Conservation (phyloP, 2,329 filamentous ascomycete species). For the Diaporthe citri region DNA sequence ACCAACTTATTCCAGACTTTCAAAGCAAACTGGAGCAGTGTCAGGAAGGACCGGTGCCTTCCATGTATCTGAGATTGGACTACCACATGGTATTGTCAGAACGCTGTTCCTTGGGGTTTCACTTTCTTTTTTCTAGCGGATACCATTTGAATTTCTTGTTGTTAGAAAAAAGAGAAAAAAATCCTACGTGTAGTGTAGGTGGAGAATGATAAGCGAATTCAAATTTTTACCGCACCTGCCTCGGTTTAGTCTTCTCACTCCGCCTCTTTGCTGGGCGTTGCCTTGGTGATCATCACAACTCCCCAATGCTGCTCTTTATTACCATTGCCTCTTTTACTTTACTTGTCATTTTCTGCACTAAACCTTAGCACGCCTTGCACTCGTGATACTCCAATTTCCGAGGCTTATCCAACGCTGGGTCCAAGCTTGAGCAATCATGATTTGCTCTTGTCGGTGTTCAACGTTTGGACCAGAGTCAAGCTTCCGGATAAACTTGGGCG, state of each 20-base stretch:
- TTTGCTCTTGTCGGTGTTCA: too few species aligned
- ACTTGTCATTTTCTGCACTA: neutral
- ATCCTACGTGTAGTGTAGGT: neutral
- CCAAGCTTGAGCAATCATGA: too few species aligned
- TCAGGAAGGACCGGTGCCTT: neutral
- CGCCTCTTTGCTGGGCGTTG: neutral
- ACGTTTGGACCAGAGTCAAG: too few species aligned
- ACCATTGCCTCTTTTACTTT: neutral
- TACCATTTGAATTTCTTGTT: neutral
- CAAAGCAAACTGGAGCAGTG: neutral
- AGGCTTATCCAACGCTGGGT: too few species aligned
- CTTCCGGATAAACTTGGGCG: too few species aligned
- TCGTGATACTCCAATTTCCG: neutral
- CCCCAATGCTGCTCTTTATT: neutral
- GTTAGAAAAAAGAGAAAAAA: too few species aligned
- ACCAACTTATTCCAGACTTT: neutral
- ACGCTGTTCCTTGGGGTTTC: neutral
- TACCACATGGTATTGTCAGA: neutral
- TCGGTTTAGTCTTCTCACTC: neutral
- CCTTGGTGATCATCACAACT: neutral
- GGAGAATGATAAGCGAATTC: neutral
- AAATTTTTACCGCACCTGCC: neutral
- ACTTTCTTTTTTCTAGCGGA: neutral
- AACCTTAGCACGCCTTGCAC: neutral
- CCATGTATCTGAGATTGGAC: neutral